These are phyloP conservation scores for Curvularia verruculosa DNA, from an alignment of 2,329 filamentous ascomycete genomes.

Conservation along the genomic window DNA sequence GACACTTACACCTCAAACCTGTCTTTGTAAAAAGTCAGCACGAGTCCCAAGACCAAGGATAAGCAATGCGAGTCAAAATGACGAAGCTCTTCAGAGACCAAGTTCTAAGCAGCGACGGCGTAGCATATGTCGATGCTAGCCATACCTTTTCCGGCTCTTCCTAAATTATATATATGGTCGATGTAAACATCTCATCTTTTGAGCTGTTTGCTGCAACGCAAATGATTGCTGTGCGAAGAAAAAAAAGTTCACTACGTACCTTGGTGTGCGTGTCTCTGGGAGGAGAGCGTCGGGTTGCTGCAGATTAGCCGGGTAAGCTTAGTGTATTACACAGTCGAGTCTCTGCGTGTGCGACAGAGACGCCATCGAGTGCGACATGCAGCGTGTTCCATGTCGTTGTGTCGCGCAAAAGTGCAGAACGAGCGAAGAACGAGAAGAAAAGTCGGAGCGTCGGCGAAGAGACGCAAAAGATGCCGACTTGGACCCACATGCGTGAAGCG, in stretches of 20 bases:
- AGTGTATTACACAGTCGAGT: neutral
- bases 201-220: too few species aligned
- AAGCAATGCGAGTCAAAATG: neutral
- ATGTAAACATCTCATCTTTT: constrained; percentile 45
- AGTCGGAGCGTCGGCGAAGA: constrained; percentile 8
- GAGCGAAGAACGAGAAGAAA: constrained; percentile 12
- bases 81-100: constrained; percentile 50
- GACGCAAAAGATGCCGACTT: constrained; percentile 6
- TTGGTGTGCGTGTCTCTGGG: neutral
- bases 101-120: constrained; percentile 59
- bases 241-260: constrained; percentile 22
- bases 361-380: neutral
- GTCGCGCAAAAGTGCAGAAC: neutral
- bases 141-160: constrained; percentile 62
- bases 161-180: constrained; percentile 51
- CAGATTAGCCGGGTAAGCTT: neutral
- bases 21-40: constrained; percentile 8
- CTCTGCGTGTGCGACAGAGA: neutral
- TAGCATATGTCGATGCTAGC: constrained; percentile 57
- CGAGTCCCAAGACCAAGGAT: neutral
- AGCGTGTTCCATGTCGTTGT: neutral
- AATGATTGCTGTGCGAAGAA: neutral
- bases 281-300: neutral
- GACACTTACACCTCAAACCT: neutral
- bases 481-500: constrained; percentile 8